Conservation (phyloP, 2,329 filamentous ascomycete genomes). For the Trichoderma endophyticum region DNA sequence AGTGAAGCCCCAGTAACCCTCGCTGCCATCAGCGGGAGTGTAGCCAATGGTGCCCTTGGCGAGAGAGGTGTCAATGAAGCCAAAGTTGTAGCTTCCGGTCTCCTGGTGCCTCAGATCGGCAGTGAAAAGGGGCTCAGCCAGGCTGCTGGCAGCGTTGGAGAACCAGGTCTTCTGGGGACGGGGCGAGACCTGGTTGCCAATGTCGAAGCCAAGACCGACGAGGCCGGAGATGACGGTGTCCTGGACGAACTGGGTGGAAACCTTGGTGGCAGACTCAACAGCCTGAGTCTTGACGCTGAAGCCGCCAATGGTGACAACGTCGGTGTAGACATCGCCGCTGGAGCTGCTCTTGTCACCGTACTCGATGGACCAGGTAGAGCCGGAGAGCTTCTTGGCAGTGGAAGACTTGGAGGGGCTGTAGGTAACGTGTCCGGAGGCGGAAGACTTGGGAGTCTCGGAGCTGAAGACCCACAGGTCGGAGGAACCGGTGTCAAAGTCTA, state of each 20-base stretch:
- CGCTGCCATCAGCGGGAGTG: constrained; percentile 56
- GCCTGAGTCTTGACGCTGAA: constrained; percentile 41
- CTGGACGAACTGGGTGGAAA: constrained; percentile 40
- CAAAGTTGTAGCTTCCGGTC: constrained; percentile 69
- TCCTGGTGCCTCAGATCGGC: constrained; percentile 58
- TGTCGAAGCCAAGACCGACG: constrained; percentile 43
- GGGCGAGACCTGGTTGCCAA: constrained; percentile 42
- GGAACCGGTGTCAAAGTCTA: constrained; percentile 27
- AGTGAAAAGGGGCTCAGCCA: constrained; percentile 54
- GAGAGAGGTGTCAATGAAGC: constrained; percentile 61
- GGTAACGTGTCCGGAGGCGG: constrained; percentile 39
- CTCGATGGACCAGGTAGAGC: constrained; percentile 40
- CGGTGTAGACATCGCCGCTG: constrained; percentile 42
- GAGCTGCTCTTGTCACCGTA: constrained; percentile 45
- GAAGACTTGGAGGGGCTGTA: constrained; percentile 40
- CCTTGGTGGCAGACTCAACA: constrained; percentile 42
- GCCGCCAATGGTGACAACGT: constrained; percentile 42
- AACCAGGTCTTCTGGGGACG: constrained; percentile 43
- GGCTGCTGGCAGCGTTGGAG: constrained; percentile 29
- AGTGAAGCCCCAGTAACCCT: constrained; percentile 59
- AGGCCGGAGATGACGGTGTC: constrained; percentile 43
- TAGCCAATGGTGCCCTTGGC: constrained; percentile 62
- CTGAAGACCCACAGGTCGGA: constrained; percentile 38
- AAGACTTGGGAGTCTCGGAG: constrained; percentile 37
- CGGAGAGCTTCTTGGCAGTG: constrained; percentile 36